phyloP scores from a whole-genome alignment of 306 rosid species.

The Geum urbanum region DNA sequence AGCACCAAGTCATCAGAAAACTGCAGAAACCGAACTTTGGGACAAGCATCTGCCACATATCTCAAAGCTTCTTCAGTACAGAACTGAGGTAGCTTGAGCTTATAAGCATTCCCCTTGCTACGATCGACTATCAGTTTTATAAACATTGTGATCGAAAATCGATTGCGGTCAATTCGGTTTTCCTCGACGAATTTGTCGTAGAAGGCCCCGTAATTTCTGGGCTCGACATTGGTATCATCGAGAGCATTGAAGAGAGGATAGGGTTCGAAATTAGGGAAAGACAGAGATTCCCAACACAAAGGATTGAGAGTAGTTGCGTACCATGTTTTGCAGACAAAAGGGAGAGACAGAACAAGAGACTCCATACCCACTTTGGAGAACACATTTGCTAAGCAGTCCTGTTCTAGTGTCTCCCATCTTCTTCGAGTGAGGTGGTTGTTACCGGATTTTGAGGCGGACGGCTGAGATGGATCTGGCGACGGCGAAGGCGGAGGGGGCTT shows the following conservation, averaged over 20 bases:
- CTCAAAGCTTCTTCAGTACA: neutral
- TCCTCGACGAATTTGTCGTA: neutral
- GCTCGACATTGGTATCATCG: neutral
- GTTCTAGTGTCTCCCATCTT: neutral
- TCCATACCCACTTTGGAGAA: neutral
- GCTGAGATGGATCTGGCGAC: too few species aligned
- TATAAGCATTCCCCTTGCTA: neutral
- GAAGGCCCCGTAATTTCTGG: neutral
- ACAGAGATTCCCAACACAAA: neutral
- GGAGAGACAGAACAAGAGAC: neutral
- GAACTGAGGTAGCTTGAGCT: neutral
- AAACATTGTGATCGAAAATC: neutral
- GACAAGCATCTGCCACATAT: neutral
- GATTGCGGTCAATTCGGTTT: neutral
- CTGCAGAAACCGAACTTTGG: neutral
- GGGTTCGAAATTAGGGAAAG: neutral
- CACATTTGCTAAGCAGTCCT: neutral
- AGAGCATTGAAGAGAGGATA: neutral
- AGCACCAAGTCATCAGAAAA: neutral
- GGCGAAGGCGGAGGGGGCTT: too few species aligned
- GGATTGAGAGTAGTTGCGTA: neutral
- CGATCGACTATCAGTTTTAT: neutral
- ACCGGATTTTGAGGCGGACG: too few species aligned
- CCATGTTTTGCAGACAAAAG: conserved; percentile 4
- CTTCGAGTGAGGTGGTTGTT: too few species aligned